phyloP scores from a whole-genome alignment of 371 early-diverging fungal genomes.

The Rhizopus stolonifer region DNA sequence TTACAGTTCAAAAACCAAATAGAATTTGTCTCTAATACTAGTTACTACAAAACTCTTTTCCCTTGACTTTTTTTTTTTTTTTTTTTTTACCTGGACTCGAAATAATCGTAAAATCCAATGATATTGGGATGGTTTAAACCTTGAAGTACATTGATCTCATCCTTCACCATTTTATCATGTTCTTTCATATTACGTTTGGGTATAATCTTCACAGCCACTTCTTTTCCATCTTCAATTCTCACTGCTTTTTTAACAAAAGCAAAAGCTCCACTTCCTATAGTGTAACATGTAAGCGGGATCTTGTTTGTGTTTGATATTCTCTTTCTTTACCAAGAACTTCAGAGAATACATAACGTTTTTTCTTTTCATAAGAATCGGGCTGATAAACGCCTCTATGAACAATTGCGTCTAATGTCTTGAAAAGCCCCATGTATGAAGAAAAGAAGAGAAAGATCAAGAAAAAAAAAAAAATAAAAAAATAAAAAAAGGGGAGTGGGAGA shows the following conservation, averaged over 20 bases:
- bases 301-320: no score
- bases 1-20: slow-evolving; percentile 87
- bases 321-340: slow-evolving; percentile 53
- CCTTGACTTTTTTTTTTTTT: no score
- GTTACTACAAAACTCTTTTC: neutral
- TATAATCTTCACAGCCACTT: slow-evolving; percentile 82
- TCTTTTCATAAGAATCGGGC: slow-evolving; percentile 70
- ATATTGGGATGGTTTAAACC: slow-evolving; percentile 79
- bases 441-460: neutral
- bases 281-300: no score
- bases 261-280: slow-evolving; percentile 72
- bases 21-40: slow-evolving; percentile 68
- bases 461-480: slow-evolving; percentile 3
- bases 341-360: slow-evolving; percentile 65
- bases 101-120: slow-evolving; percentile 79
- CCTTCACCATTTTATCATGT: slow-evolving; percentile 73
- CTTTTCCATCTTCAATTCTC: slow-evolving; percentile 51
- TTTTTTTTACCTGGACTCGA: slow-evolving; percentile 57
- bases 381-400: slow-evolving; percentile 53
- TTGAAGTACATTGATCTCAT: slow-evolving; percentile 70
- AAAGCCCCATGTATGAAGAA: slow-evolving; percentile 24
- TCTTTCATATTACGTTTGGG: slow-evolving; percentile 65
- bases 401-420: slow-evolving; percentile 36
- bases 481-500: no score
- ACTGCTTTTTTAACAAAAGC: slow-evolving; percentile 72